Percentiles rank a stretch among this genome's conserved stretches.
Conservation (phyloP, 345 rosid species). For the Eucalyptus tenuipes region DNA sequence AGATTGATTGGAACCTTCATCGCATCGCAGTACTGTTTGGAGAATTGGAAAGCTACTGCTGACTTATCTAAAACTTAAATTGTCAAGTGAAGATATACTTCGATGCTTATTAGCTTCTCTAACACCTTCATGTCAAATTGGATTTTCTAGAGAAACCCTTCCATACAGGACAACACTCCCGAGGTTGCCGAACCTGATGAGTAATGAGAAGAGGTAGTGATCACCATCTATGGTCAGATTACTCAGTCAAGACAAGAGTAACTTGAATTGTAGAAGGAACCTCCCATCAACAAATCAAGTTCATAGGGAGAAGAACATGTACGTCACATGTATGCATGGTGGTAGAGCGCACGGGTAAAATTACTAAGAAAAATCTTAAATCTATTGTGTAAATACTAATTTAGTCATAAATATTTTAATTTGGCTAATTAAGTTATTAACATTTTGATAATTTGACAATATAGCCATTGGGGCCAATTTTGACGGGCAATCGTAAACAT, state of each 20-base stretch:
- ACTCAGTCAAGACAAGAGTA: neutral
- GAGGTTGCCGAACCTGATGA: neutral
- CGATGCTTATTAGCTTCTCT: neutral
- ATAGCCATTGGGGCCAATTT: neutral
- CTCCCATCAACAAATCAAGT: neutral
- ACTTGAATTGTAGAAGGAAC: neutral
- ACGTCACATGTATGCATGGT: neutral
- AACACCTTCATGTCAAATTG: neutral
- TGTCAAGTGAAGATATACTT: neutral
- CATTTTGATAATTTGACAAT: neutral
- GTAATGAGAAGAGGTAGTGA: neutral
- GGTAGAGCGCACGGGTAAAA: neutral
- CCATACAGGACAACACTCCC: neutral
- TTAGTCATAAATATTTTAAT: neutral
- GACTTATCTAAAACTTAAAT: neutral
- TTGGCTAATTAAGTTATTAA: neutral
- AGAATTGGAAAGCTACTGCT: neutral
- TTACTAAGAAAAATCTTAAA: neutral
- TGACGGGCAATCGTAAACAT: fast-evolving
- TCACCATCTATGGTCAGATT: neutral
- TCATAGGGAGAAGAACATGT: neutral
- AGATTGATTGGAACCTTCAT: neutral
- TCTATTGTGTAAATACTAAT: fast-evolving
- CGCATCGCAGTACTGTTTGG: neutral
- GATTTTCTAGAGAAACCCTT: neutral